A percentile compares a stretch with the other conserved stretches of the same genome.
phyloP scores from a whole-genome alignment of 768 basidiomycete genomes.

The Tricholoma matsutake region DNA sequence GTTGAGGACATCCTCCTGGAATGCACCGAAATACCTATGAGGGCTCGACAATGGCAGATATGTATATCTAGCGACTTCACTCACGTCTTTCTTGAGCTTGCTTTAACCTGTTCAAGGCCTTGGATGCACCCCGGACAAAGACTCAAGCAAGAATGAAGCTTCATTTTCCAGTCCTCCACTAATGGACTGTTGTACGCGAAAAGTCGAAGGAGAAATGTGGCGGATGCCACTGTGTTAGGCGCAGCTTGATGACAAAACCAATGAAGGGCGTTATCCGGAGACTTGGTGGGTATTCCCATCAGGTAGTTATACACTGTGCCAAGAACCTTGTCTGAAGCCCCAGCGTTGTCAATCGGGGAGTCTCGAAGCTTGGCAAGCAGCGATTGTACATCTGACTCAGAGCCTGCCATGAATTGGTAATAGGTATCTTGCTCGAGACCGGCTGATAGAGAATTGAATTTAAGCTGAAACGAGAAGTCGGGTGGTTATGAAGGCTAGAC shows the following conservation, averaged over 20 bases:
- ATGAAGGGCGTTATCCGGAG: conserved; percentile 47
- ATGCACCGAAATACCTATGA: conserved; percentile 72
- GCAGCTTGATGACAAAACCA: conserved; percentile 79
- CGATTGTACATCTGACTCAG: conserved; percentile 36
- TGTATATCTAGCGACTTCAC: conserved; percentile 28
- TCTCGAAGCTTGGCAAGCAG: conserved; percentile 58
- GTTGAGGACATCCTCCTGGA: conserved; percentile 43
- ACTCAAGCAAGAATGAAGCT: conserved; percentile 51
- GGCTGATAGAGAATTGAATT: background rate
- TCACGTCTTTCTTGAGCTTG: conserved; percentile 66
- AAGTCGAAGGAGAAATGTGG: conserved; percentile 78
- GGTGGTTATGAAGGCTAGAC: background rate
- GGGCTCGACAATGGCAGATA: conserved; percentile 8
- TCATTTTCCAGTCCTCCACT: conserved; percentile 63
- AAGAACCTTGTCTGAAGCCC: conserved; percentile 47
- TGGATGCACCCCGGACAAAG: conserved; percentile 72
- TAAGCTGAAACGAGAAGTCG: background rate
- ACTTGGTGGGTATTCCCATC: conserved; percentile 38
- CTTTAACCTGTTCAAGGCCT: conserved; percentile 61
- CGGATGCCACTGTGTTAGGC: conserved; percentile 55
- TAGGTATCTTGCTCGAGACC: background rate
- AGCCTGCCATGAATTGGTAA: conserved; percentile 9
- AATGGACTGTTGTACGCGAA: conserved; percentile 68
- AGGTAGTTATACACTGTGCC: conserved; percentile 51
- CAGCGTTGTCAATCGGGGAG: conserved; percentile 49